Percentiles rank a stretch among this genome's conserved stretches.
Evolutionary conservation across 768 basidiomycete species (phyloP).

Genomic region (Lactarius vividus): DNA sequence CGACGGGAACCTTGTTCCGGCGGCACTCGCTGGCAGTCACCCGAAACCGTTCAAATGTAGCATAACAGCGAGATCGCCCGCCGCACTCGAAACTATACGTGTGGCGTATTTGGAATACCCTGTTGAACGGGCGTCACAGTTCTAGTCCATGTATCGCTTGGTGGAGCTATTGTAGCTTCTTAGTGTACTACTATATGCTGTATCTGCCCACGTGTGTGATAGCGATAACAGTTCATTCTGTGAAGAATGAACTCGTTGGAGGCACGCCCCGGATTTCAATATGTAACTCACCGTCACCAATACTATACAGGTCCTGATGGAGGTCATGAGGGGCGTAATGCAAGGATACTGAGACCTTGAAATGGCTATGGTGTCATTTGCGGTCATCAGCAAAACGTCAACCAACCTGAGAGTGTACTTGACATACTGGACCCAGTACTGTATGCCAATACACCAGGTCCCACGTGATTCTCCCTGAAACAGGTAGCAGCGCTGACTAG

Average conservation of each 20-base stretch:
- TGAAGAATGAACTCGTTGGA: background rate
- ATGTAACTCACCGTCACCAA: background rate
- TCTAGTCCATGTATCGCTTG: background rate
- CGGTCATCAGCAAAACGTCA: no score
- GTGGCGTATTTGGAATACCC: conserved; percentile 3
- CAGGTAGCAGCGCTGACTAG: no score
- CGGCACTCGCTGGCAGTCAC: conserved; percentile 4
- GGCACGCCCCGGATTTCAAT: background rate
- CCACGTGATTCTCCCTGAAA: no score
- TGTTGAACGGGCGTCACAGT: background rate
- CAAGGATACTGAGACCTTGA: no score
- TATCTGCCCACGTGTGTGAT: background rate
- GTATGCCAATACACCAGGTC: no score
- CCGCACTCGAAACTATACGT: conserved; percentile 2
- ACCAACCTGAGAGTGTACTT: no score
- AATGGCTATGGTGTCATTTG: no score
- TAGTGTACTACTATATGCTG: background rate
- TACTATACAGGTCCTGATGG: no score
- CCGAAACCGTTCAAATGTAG: conserved; percentile 17
- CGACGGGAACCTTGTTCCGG: background rate
- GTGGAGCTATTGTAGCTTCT: background rate
- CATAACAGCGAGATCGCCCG: conserved; percentile 4
- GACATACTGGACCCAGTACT: no score
- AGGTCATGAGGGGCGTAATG: no score
- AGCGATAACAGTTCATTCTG: background rate